Evolutionary conservation across 371 early-diverging fungal genomes (phyloP).

Genomic region (Sporodiniella umbellata): DNA sequence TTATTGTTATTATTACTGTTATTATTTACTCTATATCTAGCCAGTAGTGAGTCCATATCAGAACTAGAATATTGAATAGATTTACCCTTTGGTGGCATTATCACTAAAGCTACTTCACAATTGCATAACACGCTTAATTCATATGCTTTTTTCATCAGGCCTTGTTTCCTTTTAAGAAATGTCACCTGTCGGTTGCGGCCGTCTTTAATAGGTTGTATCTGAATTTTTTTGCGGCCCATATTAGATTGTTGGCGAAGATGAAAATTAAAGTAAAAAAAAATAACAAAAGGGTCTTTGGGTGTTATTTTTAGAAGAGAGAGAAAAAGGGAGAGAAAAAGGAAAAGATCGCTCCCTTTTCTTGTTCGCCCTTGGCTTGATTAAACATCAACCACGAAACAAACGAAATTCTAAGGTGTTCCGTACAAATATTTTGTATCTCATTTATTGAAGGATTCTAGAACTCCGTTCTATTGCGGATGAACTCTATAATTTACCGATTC

Average conservation of each 20-base stretch:
- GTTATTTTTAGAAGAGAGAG: background rate
- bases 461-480: background rate
- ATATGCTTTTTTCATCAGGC: conserved; percentile 99
- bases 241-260: background rate
- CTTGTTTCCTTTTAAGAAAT: conserved; percentile 97
- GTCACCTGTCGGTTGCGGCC: conserved; percentile 92
- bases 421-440: background rate
- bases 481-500: conserved; percentile 19
- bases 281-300: background rate
- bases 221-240: conserved; percentile 97
- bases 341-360: background rate
- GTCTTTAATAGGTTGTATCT: conserved; percentile 91
- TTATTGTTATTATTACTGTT: too few species aligned
- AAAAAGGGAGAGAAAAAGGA: background rate
- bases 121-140: conserved; percentile 97
- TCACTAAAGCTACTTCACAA: conserved; percentile 94
- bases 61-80: conserved; percentile 88
- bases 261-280: background rate
- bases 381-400: too few species aligned
- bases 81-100: conserved; percentile 84
- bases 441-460: background rate
- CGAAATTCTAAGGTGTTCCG: too few species aligned
- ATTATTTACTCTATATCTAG: conserved; percentile 73
- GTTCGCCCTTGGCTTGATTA: too few species aligned
- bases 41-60: conserved; percentile 87